Percentiles rank a stretch among this genome's conserved stretches.
Evolutionary conservation across 495 filamentous ascomycete species (phyloP).

Genomic region (Cetradonia linearis): DNA sequence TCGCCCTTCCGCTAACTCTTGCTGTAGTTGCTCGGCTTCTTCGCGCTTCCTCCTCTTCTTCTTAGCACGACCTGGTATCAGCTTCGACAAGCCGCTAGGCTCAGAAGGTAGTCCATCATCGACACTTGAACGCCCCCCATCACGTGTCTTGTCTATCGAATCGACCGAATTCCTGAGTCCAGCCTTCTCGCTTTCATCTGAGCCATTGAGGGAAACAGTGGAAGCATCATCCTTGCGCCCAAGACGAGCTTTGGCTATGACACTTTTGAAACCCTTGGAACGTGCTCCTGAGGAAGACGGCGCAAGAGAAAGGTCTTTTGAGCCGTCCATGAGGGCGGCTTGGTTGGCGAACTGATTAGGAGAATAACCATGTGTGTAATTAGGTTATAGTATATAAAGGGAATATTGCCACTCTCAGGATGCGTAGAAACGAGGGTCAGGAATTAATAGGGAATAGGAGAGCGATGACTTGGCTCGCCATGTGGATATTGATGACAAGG

Average conservation of each 20-base stretch:
- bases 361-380: conserved; percentile 1
- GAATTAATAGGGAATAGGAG: conserved; percentile 5
- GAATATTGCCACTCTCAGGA: conserved; percentile 24
- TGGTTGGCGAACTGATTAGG: neutral
- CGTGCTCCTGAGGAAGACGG: conserved; percentile 18
- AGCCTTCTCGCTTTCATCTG: conserved; percentile 26
- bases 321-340: conserved; percentile 21
- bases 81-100: conserved; percentile 34
- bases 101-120: conserved; percentile 23
- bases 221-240: conserved; percentile 24
- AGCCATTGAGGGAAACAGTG: conserved; percentile 25
- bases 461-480: neutral
- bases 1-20: conserved; percentile 31
- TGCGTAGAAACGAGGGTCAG: conserved; percentile 21
- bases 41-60: conserved; percentile 34
- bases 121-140: conserved; percentile 29
- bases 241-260: conserved; percentile 29
- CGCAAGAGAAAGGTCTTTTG: conserved; percentile 20
- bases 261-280: conserved; percentile 26
- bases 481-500: neutral
- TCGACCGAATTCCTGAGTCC: conserved; percentile 24
- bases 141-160: conserved; percentile 34
- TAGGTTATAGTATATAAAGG: conserved; percentile 1
- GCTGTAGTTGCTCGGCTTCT: conserved; percentile 25
- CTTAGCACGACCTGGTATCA: conserved; percentile 41